These are phyloP conservation scores for Pistacia vera DNA, from an alignment of 345 rosid species.

Conservation along the genomic window DNA sequence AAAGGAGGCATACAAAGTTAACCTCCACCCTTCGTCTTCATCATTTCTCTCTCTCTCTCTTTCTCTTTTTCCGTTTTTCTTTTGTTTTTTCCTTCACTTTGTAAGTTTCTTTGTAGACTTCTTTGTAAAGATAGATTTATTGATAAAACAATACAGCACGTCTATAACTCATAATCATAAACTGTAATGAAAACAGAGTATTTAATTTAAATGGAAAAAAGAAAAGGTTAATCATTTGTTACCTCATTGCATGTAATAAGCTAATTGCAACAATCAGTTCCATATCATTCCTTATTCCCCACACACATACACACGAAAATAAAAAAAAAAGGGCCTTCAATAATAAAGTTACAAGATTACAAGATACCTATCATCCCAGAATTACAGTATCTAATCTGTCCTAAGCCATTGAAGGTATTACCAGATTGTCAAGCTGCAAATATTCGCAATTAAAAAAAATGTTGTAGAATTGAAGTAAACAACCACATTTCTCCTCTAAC, in stretches of 20 bases:
- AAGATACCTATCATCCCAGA: conserved; percentile 17
- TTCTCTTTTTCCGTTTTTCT: too few species aligned
- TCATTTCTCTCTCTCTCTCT: too few species aligned
- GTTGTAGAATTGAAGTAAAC: neutral
- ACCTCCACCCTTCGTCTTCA: too few species aligned
- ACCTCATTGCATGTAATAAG: too few species aligned
- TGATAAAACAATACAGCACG: neutral
- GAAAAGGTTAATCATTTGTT: neutral
- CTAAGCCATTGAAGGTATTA: neutral
- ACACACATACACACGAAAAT: too few species aligned
- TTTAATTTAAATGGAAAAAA: neutral
- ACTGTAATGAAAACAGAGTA: neutral
- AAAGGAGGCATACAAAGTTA: too few species aligned
- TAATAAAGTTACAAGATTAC: neutral
- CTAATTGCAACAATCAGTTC: too few species aligned
- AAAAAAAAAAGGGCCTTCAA: too few species aligned
- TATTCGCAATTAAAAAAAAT: neutral
- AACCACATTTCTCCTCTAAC: conserved; percentile 10
- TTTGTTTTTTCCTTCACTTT: too few species aligned
- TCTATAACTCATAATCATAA: neutral
- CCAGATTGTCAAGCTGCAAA: conserved; percentile 1
- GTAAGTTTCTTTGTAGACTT: too few species aligned
- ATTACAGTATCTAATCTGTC: conserved; percentile 1
- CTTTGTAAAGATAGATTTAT: too few species aligned
- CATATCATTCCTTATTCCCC: too few species aligned